phyloP scores from a whole-genome alignment of 306 rosid species.

The Ammopiptanthus mongolicus region DNA sequence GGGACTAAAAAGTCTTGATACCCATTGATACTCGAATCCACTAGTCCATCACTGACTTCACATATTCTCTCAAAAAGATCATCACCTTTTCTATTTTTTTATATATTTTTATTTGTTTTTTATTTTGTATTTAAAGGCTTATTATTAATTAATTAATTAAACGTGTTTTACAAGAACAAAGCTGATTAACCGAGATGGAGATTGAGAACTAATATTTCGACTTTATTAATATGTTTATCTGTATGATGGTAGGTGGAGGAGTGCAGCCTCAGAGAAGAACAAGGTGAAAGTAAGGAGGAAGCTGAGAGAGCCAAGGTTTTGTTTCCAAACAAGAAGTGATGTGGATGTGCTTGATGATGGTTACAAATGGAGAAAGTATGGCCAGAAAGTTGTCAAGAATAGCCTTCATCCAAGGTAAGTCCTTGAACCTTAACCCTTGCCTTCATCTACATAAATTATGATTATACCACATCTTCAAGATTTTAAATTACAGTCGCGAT shows the following conservation, averaged over 20 bases:
- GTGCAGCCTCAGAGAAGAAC: conserved; percentile 63
- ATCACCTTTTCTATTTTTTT: not conserved
- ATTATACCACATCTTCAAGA: not conserved
- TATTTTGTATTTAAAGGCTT: not conserved
- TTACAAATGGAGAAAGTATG: conserved; percentile 98
- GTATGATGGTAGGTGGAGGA: conserved; percentile 74
- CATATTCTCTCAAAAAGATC: not conserved
- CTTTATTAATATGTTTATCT: not conserved
- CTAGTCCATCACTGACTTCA: conserved; percentile 20
- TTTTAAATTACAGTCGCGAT: too few relatives aligned
- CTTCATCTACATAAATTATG: not conserved
- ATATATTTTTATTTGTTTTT: too few relatives aligned
- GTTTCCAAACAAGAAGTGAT: conserved; percentile 97
- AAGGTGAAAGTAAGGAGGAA: conserved; percentile 93
- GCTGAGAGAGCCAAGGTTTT: conserved; percentile 94
- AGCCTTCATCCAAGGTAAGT: conserved; percentile 97
- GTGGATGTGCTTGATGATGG: conserved; percentile 99
- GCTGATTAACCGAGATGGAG: not conserved
- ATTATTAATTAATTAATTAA: not conserved
- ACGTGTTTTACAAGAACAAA: not conserved
- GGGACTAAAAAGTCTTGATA: conserved; percentile 38
- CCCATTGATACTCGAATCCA: conserved; percentile 41
- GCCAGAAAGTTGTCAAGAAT: conserved; percentile 95
- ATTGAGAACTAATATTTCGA: not conserved
- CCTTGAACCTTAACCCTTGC: not conserved